Percentiles rank a stretch among this genome's conserved stretches.
Conservation (phyloP, 1,139 yeast species). For the Yamadazyma membranifaciens region DNA sequence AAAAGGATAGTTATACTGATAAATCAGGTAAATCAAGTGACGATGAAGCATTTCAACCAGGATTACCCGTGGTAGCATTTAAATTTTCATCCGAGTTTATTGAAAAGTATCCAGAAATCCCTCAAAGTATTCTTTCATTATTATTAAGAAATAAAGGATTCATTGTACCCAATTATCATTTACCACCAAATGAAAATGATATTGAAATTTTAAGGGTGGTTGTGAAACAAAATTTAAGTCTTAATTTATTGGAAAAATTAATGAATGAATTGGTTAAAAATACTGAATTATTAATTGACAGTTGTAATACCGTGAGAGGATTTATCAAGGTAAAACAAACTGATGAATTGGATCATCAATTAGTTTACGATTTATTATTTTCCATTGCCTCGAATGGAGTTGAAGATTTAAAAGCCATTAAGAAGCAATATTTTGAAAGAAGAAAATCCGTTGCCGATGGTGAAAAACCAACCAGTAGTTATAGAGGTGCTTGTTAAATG, state of each 20-base stretch:
- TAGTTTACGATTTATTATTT: conserved; percentile 33
- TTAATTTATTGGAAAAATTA: conserved; percentile 71
- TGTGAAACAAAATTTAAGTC: conserved; percentile 67
- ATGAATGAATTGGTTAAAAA: conserved; percentile 62
- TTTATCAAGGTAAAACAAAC: conserved; percentile 18
- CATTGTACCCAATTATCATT: conserved; percentile 86
- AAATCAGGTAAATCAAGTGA: conserved; percentile 8
- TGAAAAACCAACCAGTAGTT: conserved; percentile 39
- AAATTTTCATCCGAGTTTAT: conserved; percentile 60
- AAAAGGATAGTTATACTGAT: conserved; percentile 21
- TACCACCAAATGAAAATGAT: conserved; percentile 59
- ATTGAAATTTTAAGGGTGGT: conserved; percentile 82
- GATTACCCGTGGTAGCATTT: conserved; percentile 90
- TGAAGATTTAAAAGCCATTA: conserved; percentile 26
- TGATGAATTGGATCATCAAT: conserved; percentile 19
- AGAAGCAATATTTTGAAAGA: conserved; percentile 19
- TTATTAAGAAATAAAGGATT: conserved; percentile 79
- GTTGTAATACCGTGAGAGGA: conserved; percentile 28
- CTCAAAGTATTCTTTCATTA: conserved; percentile 76
- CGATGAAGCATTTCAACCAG: conserved; percentile 58
- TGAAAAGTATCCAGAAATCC: conserved; percentile 70
- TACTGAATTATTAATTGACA: conserved; percentile 50
- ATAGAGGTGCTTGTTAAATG: conserved; percentile 55
- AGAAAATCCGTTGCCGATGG: conserved; percentile 16
- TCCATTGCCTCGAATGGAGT: conserved; percentile 41